Conservation (phyloP, 768 basidiomycete species). For the Xerocomus brunneocitrinus region DNA sequence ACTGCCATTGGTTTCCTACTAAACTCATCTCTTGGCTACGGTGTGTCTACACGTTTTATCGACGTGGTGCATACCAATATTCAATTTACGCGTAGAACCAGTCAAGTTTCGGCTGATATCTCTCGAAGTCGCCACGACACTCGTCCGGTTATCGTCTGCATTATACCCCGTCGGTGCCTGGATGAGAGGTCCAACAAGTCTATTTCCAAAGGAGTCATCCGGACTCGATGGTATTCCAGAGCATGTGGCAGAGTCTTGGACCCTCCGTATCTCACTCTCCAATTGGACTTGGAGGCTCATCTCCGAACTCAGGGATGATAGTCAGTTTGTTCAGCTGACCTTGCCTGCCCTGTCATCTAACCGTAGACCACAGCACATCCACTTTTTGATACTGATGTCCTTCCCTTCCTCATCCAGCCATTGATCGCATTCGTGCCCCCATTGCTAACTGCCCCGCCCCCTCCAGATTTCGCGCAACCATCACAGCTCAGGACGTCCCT, state of each 20-base stretch:
- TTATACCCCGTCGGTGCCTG: conserved; percentile 75
- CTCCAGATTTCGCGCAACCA: conserved; percentile 36
- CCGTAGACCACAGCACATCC: conserved; percentile 39
- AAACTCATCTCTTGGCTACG: conserved; percentile 74
- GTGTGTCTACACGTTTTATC: conserved; percentile 37
- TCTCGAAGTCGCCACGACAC: conserved; percentile 61
- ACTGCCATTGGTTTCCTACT: conserved; percentile 76
- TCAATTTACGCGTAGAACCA: conserved; percentile 45
- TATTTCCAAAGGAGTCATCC: conserved; percentile 21
- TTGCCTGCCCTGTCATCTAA: background rate
- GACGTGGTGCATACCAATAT: conserved; percentile 1
- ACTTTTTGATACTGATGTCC: conserved; percentile 56
- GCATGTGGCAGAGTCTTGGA: conserved; percentile 54
- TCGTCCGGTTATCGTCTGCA: conserved; percentile 60
- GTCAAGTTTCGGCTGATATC: conserved; percentile 66
- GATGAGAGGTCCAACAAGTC: conserved; percentile 34
- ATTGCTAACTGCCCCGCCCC: conserved; percentile 34
- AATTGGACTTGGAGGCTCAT: conserved; percentile 77
- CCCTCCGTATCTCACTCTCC: conserved; percentile 56
- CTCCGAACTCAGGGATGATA: conserved; percentile 68
- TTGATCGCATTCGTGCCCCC: conserved; percentile 61
- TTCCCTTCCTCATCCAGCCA: conserved; percentile 58
- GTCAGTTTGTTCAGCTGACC: conserved; percentile 35
- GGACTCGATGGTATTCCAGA: conserved; percentile 20
- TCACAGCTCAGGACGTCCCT: conserved; percentile 43